Percentiles rank a stretch among this genome's conserved stretches.
Conservation (phyloP, 306 rosid species). For the Geum urbanum region DNA sequence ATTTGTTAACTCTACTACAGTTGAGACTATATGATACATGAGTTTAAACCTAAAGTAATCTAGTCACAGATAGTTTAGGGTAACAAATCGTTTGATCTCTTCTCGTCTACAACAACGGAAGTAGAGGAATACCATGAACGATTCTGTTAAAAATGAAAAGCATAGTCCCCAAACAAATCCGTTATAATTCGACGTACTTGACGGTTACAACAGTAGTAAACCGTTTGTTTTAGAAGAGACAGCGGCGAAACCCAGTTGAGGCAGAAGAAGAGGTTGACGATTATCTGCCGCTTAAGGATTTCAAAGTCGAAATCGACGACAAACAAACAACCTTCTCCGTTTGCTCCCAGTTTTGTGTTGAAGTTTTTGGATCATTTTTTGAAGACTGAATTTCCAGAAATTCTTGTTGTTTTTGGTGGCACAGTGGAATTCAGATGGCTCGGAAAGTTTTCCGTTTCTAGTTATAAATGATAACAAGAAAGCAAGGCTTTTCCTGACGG, state of each 20-base stretch:
- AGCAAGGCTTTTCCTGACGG: slow-evolving; percentile 50
- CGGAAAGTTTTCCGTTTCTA: slow-evolving; percentile 57
- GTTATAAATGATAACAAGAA: slow-evolving; percentile 45
- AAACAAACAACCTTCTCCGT: slow-evolving; percentile 50
- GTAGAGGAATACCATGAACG: too few relatives aligned
- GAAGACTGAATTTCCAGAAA: background rate
- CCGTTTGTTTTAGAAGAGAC: slow-evolving; percentile 25
- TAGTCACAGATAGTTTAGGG: too few relatives aligned
- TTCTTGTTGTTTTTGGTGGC: slow-evolving; percentile 8
- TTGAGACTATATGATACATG: too few relatives aligned
- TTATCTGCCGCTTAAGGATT: slow-evolving; percentile 58
- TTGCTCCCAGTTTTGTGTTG: too few relatives aligned
- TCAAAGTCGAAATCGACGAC: slow-evolving; percentile 50
- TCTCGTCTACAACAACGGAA: too few relatives aligned
- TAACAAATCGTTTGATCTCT: too few relatives aligned
- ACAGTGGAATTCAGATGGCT: slow-evolving; percentile 48
- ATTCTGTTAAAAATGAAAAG: too few relatives aligned
- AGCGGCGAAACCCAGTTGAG: slow-evolving; percentile 24
- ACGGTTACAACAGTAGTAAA: slow-evolving; percentile 13
- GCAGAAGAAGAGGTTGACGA: slow-evolving; percentile 24
- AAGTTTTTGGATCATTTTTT: background rate
- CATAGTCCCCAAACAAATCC: too few relatives aligned
- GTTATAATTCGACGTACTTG: too few relatives aligned
- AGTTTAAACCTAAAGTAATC: too few relatives aligned
- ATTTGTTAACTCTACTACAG: too few relatives aligned